A percentile compares a stretch with the other conserved stretches of the same genome.
phyloP scores from a whole-genome alignment of 1,284 basidiomycete species.

The Cronartium quercuum region DNA sequence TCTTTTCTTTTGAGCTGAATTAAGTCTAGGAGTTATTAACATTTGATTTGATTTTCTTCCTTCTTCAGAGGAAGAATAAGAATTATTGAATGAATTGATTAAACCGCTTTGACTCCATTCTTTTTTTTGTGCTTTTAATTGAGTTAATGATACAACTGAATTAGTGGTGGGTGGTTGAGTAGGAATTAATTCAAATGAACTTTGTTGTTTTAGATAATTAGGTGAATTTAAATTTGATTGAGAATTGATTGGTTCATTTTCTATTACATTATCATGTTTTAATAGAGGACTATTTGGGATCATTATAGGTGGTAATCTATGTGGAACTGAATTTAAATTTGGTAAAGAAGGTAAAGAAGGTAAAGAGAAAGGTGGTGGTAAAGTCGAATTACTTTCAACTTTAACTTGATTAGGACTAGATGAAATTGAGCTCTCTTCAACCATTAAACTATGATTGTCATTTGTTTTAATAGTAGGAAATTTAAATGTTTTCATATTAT shows the following conservation, averaged over 20 bases:
- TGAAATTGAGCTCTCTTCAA: too few species aligned
- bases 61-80: too few species aligned
- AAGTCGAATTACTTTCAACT: too few species aligned
- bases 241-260: slow-evolving; percentile 4
- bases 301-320: neutral
- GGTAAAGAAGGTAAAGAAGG: neutral
- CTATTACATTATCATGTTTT: neutral
- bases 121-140: slow-evolving; percentile 15
- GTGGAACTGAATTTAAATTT: neutral
- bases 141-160: slow-evolving; percentile 25
- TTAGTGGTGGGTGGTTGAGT: slow-evolving; percentile 6
- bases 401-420: too few species aligned
- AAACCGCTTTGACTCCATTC: slow-evolving; percentile 14
- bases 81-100: too few species aligned
- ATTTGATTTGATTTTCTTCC: too few species aligned
- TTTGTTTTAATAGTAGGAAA: slow-evolving; percentile 4
- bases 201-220: neutral
- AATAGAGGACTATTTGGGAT: neutral
- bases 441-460: too few species aligned
- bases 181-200: slow-evolving; percentile 26
- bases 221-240: neutral
- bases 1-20: neutral
- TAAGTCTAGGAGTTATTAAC: too few species aligned
- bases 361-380: neutral
- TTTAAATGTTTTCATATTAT: slow-evolving; percentile 36